Evolutionary conservation across 75 land plant species (phyloP).

Genomic region (Pinus taeda): DNA sequence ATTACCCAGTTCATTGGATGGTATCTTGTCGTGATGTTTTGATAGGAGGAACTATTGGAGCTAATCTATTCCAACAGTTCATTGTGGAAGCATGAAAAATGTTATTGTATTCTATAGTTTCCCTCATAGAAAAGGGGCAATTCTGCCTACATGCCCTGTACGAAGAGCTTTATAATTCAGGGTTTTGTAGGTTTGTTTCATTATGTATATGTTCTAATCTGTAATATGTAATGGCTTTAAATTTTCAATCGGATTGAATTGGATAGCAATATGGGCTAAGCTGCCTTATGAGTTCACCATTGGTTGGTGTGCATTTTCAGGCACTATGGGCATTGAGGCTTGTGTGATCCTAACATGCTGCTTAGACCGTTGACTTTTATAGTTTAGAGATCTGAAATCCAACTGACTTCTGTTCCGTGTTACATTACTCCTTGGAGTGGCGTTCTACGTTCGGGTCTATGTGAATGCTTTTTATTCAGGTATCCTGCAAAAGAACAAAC

Average conservation of each 20-base stretch:
- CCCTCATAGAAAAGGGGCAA: not conserved
- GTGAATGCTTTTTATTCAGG: not conserved
- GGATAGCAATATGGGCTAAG: not conserved
- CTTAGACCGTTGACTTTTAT: not conserved
- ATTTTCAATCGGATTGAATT: not conserved
- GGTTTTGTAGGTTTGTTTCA: not conserved
- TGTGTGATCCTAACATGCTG: not conserved
- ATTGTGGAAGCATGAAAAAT: not conserved
- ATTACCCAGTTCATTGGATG: not conserved
- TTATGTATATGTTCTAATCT: not conserved
- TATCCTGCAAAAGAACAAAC: not conserved
- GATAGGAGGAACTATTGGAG: not conserved
- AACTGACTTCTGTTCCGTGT: too few relatives aligned
- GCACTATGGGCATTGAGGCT: not conserved
- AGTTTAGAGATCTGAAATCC: too few relatives aligned
- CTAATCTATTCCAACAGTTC: not conserved
- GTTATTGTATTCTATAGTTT: not conserved
- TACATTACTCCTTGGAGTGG: too few relatives aligned
- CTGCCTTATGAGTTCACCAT: not conserved
- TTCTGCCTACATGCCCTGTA: not conserved
- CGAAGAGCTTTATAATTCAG: not conserved
- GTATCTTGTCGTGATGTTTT: not conserved
- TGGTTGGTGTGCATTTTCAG: not conserved
- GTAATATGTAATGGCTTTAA: not conserved
- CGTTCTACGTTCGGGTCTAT: not conserved